phyloP scores from a whole-genome alignment of 371 early-diverging fungal genomes.

The Saksenaea oblongispora region DNA sequence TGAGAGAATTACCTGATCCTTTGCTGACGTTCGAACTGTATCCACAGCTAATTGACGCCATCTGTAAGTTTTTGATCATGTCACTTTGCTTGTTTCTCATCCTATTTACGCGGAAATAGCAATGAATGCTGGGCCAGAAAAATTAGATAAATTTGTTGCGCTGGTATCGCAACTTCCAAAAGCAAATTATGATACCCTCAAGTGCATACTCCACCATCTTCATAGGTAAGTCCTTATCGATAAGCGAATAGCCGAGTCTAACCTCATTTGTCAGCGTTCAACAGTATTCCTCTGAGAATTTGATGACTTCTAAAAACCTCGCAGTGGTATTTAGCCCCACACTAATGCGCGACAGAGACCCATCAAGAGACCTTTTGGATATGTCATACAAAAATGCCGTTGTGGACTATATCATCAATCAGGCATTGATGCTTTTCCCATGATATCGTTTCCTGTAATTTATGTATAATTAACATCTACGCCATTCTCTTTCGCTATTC shows the following conservation, averaged over 20 bases:
- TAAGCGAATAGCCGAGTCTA: background rate
- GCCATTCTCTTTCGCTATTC: background rate
- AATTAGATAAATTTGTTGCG: conserved; percentile 28
- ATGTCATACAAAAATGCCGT: conserved; percentile 78
- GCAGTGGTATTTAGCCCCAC: conserved; percentile 95
- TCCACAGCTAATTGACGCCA: conserved; percentile 72
- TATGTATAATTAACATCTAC: background rate
- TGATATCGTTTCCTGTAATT: conserved; percentile 3
- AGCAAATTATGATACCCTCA: conserved; percentile 50
- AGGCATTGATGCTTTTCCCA: conserved; percentile 49
- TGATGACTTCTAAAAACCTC: conserved; percentile 87
- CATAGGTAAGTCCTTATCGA: conserved; percentile 26
- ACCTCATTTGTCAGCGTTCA: conserved; percentile 49
- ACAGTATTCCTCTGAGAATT: conserved; percentile 57
- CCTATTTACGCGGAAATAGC: conserved; percentile 3
- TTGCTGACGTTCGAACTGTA: conserved; percentile 83
- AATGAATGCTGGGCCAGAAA: conserved; percentile 16
- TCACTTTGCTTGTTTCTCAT: background rate
- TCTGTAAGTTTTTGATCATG: conserved; percentile 35
- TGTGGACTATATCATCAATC: conserved; percentile 61
- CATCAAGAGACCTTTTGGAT: conserved; percentile 72
- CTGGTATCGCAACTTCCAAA: conserved; percentile 39
- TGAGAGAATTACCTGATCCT: conserved; percentile 91
- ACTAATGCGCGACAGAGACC: conserved; percentile 70
- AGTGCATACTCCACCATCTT: conserved; percentile 34